A percentile compares a stretch with the other conserved stretches of the same genome.
phyloP scores from a whole-genome alignment of 1,284 basidiomycete genomes.

The Mycena citricolor region DNA sequence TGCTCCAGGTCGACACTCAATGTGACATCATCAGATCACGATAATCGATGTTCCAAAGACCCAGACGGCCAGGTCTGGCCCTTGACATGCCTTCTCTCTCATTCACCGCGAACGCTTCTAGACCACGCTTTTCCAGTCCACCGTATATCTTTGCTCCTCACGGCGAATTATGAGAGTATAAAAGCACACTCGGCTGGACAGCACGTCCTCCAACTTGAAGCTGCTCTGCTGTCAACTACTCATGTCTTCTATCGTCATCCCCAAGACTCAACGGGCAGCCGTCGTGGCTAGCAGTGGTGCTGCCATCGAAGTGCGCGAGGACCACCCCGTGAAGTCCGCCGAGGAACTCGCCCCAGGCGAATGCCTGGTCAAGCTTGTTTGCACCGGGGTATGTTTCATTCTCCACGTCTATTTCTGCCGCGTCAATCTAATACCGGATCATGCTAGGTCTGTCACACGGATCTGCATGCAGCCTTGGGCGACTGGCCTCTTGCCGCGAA shows the following conservation, averaged over 20 bases:
- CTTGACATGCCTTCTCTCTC: too few relatives aligned
- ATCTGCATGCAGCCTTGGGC: slow-evolving; percentile 69
- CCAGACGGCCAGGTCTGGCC: too few relatives aligned
- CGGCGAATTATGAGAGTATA: too few relatives aligned
- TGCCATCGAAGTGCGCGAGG: slow-evolving; percentile 43
- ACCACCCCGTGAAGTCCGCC: slow-evolving; percentile 62
- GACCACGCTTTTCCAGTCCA: too few relatives aligned
- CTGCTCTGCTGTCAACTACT: too few relatives aligned
- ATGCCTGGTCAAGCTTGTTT: slow-evolving; percentile 77
- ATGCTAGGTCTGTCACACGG: slow-evolving; percentile 64
- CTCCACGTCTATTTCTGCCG: background rate
- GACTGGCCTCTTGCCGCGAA: slow-evolving; percentile 75
- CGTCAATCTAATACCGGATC: background rate
- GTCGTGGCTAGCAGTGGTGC: slow-evolving; percentile 49
- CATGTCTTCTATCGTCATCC: slow-evolving; percentile 41
- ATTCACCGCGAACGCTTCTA: too few relatives aligned
- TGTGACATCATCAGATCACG: too few relatives aligned
- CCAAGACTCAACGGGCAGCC: slow-evolving; percentile 63
- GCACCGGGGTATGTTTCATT: slow-evolving; percentile 52
- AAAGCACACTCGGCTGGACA: too few relatives aligned
- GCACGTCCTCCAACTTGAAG: too few relatives aligned
- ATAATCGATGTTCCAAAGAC: too few relatives aligned
- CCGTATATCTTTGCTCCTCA: too few relatives aligned
- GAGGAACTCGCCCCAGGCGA: slow-evolving; percentile 75
- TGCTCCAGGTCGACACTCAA: too few relatives aligned